Percentiles rank a stretch among this genome's conserved stretches.
phyloP scores from a whole-genome alignment of 169 alveolate genomes.

The Plasmodium blacklocki region DNA sequence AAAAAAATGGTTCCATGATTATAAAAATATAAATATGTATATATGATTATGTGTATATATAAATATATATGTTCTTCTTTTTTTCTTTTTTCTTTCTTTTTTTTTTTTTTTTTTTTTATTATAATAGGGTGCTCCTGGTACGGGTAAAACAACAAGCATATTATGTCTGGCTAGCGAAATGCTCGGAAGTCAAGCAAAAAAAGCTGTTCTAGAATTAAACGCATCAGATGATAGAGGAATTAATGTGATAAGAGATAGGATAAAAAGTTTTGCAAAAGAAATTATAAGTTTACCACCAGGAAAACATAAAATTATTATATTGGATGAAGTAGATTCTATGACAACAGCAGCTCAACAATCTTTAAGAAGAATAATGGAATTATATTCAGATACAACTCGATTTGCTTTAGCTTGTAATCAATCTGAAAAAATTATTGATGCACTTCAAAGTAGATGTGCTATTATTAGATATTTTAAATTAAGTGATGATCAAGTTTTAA shows the following conservation, averaged over 20 bases:
- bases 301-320: constrained; percentile 96
- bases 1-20: neutral
- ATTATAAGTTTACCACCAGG: constrained; percentile 95
- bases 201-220: constrained; percentile 97
- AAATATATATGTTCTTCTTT: neutral
- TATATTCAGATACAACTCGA: constrained; percentile 97
- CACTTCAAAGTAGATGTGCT: constrained; percentile 99
- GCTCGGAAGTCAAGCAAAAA: constrained; percentile 91
- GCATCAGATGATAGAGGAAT: constrained; percentile 99
- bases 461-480: constrained; percentile 96
- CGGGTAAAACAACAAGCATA: constrained; percentile 99
- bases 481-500: constrained; percentile 93
- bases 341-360: constrained; percentile 99
- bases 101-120: neutral
- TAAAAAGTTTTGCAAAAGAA: constrained; percentile 97
- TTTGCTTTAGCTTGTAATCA: constrained; percentile 99
- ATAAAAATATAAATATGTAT: neutral
- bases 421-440: constrained; percentile 98
- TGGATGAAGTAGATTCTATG: constrained; percentile 99
- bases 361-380: constrained; percentile 98
- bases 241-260: constrained; percentile 98
- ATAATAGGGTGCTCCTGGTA: constrained; percentile 99
- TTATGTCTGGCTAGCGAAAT: constrained; percentile 97
- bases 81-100: constrained; percentile 2
- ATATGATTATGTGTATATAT: neutral